Base-by-base conservation (phyloP, 495 filamentous ascomycete species). In the Neurospora tetraspora region DNA sequence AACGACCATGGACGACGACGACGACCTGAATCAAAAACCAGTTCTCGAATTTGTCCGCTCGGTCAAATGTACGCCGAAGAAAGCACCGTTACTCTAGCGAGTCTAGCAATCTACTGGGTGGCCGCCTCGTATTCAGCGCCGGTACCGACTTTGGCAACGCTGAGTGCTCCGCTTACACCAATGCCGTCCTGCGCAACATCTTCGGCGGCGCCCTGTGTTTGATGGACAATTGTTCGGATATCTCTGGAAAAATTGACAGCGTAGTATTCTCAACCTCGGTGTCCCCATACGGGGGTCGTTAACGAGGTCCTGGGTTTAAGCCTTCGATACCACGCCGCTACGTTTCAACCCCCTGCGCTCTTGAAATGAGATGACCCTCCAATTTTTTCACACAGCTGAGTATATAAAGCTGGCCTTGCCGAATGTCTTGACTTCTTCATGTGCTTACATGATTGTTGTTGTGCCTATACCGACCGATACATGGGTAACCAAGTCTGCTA, bases 71-170 rank as follows among this genome's bases (percentile, higher is more conserved):
- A 36, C 27, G 27, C 27, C 53, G 53, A 18, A 27, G 27, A 65
- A 34, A 65, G 14, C 2, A 34, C 23, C 14, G 27, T 36, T 65
- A 34, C 53, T 45, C 40, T 18, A 3, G 40, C 3, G 36, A 43
- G 8, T n/a, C 8, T n/a, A 20, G 8, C 37, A 38, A 45, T 45
- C 12, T n/a, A 5, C 11, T 61, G 27, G 53, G 23, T 61, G 53
- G 12, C n/a, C n/a, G 23, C 31, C 5, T 61, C 53, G 53, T 61
- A 12, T 84, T 97, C 79, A 96, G 93, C 82, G 97, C 94, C 3
- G 96, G 96, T 42, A 98, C 96, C 6, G 94, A 97, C 76, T 84
- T 96, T 34, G 96, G 96, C 70, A 94, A 94, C 77, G 86, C 91
- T 18, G 96, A 98, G 80, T 96, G 94, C 18, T 94, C 92, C 4